Evolutionary conservation across 495 filamentous ascomycete genomes (phyloP).

Genomic region (Lasiosphaeris hirsuta): DNA sequence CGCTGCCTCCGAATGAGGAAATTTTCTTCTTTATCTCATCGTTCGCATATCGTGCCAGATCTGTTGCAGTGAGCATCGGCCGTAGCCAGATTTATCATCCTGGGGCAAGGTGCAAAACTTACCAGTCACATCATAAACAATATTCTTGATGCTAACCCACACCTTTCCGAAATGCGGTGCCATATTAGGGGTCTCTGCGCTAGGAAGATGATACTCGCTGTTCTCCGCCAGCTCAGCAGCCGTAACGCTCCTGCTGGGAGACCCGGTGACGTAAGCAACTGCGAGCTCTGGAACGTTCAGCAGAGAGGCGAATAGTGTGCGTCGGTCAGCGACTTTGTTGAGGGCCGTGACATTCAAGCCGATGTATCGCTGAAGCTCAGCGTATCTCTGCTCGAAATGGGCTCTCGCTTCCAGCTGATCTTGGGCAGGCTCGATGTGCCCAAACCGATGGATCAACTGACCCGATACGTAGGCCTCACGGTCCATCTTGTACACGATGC

Average conservation of each 20-base stretch:
- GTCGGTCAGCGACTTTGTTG: too few species aligned
- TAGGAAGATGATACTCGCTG: background rate
- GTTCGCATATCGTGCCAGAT: background rate
- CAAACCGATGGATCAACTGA: too few species aligned
- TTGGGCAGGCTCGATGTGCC: too few species aligned
- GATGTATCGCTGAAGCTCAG: too few species aligned
- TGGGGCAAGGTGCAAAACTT: background rate
- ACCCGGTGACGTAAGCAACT: too few species aligned
- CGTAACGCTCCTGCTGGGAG: too few species aligned
- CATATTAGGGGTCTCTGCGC: background rate
- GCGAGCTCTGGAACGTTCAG: too few species aligned
- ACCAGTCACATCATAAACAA: background rate
- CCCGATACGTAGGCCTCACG: background rate
- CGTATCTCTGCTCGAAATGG: too few species aligned
- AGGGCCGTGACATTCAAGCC: too few species aligned
- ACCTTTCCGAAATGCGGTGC: background rate
- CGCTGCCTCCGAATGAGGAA: background rate
- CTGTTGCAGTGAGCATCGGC: background rate
- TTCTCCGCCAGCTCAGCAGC: background rate
- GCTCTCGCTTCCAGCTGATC: too few species aligned
- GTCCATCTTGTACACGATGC: background rate
- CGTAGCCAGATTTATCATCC: background rate
- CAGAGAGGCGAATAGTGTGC: too few species aligned
- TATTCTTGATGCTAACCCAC: background rate
- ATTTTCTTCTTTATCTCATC: background rate